phyloP scores from a whole-genome alignment of 2,329 filamentous ascomycete genomes.

The Aspergillus novofumigatus region DNA sequence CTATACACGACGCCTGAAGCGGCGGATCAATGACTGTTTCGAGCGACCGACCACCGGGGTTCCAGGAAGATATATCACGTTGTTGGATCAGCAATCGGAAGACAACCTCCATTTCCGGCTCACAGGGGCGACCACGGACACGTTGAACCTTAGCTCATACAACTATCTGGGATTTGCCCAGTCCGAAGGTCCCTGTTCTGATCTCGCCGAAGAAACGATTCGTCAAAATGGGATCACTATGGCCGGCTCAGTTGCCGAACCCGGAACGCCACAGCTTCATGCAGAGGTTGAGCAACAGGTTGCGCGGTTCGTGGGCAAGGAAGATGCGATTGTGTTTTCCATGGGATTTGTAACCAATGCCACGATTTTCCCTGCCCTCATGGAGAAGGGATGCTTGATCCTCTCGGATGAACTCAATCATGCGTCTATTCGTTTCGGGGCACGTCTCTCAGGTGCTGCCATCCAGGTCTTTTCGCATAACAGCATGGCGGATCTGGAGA shows the following conservation, averaged over 20 bases:
- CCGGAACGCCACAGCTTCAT: constrained; percentile 77
- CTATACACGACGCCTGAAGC: constrained; percentile 83
- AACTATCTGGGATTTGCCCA: constrained; percentile 97
- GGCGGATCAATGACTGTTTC: constrained; percentile 92
- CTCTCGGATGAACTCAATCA: constrained; percentile 96
- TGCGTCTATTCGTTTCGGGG: constrained; percentile 88
- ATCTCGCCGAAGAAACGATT: constrained; percentile 78
- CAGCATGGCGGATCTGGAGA: constrained; percentile 80
- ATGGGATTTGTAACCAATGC: constrained; percentile 97
- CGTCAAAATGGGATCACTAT: constrained; percentile 76
- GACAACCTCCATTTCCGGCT: constrained; percentile 84
- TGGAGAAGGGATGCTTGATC: constrained; percentile 85
- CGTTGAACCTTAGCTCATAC: constrained; percentile 95
- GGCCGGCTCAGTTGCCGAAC: constrained; percentile 72
- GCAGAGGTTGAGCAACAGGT: constrained; percentile 82
- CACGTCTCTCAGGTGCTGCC: constrained; percentile 83
- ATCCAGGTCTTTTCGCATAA: constrained; percentile 96
- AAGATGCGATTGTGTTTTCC: constrained; percentile 87
- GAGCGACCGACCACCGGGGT: constrained; percentile 85
- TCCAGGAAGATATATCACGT: constrained; percentile 82
- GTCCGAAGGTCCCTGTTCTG: constrained; percentile 89
- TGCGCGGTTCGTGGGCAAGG: constrained; percentile 86
- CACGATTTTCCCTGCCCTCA: constrained; percentile 83
- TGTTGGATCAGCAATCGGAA: constrained; percentile 80
- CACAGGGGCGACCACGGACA: constrained; percentile 82